phyloP scores from a whole-genome alignment of 2,329 filamentous ascomycete genomes.

The Cadophora malorum region DNA sequence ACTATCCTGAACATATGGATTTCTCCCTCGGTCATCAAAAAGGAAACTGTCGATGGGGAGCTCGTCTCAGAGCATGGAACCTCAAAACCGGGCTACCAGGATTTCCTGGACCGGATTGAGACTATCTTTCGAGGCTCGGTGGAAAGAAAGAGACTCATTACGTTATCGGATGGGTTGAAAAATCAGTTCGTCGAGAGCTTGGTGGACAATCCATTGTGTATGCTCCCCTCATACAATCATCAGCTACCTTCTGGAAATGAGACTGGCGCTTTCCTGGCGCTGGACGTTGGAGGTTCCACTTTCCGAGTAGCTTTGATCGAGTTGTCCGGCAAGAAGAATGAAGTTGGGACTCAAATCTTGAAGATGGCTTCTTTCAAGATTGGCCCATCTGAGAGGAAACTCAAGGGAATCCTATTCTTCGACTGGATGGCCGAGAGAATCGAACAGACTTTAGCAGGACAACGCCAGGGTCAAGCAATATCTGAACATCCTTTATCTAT shows the following conservation, averaged over 20 bases:
- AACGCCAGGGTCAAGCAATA: conserved; percentile 48
- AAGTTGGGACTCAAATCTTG: conserved; percentile 57
- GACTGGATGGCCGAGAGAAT: conserved; percentile 72
- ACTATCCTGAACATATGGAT: conserved; percentile 63
- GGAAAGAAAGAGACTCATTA: conserved; percentile 49
- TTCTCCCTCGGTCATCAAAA: conserved; percentile 47
- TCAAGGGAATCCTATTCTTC: conserved; percentile 67
- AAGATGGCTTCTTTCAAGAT: conserved; percentile 64
- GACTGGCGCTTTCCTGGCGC: conserved; percentile 63
- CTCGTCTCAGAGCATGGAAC: conserved; percentile 15
- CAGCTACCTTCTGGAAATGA: conserved; percentile 67
- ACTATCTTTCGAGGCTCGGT: conserved; percentile 56
- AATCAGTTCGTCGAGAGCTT: conserved; percentile 61
- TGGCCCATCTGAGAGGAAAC: conserved; percentile 58
- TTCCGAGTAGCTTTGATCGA: conserved; percentile 69
- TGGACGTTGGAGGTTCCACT: conserved; percentile 75
- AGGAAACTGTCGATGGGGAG: conserved; percentile 32
- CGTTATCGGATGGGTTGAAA: conserved; percentile 58
- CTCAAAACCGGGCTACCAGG: conserved; percentile 41
- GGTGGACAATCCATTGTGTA: conserved; percentile 59
- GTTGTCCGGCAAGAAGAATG: conserved; percentile 55
- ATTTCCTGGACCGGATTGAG: conserved; percentile 65
- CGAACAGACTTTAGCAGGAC: conserved; percentile 58
- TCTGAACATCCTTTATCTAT: conserved; percentile 55
- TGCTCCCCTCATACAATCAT: conserved; percentile 72